A percentile compares a stretch with the other conserved stretches of the same genome.
These are phyloP conservation scores for Microbotryum violaceum DNA, from an alignment of 1,284 basidiomycete species.

Conservation along the genomic window DNA sequence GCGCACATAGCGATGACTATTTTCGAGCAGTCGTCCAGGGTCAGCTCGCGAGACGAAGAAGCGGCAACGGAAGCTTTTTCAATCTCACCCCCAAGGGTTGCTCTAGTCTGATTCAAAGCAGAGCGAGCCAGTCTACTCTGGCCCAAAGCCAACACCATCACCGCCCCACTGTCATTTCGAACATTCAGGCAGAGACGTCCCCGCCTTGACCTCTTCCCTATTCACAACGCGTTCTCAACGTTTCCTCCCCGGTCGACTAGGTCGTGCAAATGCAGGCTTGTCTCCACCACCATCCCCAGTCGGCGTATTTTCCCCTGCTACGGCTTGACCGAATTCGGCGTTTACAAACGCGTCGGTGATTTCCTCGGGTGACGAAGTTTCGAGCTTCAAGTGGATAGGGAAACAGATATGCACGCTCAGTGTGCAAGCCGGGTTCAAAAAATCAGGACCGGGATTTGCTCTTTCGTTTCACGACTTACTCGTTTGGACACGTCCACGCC, in stretches of 20 bases:
- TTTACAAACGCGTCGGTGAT: constrained; percentile 57
- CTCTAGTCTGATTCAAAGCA: too few species aligned
- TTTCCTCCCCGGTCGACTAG: constrained; percentile 36
- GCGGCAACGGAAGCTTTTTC: too few species aligned
- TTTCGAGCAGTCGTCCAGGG: too few species aligned
- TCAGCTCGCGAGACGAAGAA: too few species aligned
- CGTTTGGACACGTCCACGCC: constrained; percentile 42
- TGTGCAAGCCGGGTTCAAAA: neutral
- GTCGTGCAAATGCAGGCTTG: constrained; percentile 35
- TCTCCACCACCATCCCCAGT: constrained; percentile 8
- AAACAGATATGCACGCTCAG: neutral
- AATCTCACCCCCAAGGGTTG: too few species aligned
- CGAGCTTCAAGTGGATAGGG: constrained; percentile 57
- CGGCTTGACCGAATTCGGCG: constrained; percentile 49
- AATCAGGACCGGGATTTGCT: neutral
- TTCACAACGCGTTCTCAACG: constrained; percentile 2
- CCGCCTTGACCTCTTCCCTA: neutral
- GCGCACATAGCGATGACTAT: too few species aligned
- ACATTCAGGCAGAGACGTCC: too few species aligned
- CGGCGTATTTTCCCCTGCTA: neutral
- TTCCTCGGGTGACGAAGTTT: constrained; percentile 71
- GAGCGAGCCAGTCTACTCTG: too few species aligned
- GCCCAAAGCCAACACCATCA: too few species aligned
- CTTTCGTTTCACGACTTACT: constrained; percentile 6
- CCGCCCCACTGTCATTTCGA: too few species aligned